Base-by-base conservation (phyloP, 2,329 filamentous ascomycete species). In the Alternaria angustiovoidea region DNA sequence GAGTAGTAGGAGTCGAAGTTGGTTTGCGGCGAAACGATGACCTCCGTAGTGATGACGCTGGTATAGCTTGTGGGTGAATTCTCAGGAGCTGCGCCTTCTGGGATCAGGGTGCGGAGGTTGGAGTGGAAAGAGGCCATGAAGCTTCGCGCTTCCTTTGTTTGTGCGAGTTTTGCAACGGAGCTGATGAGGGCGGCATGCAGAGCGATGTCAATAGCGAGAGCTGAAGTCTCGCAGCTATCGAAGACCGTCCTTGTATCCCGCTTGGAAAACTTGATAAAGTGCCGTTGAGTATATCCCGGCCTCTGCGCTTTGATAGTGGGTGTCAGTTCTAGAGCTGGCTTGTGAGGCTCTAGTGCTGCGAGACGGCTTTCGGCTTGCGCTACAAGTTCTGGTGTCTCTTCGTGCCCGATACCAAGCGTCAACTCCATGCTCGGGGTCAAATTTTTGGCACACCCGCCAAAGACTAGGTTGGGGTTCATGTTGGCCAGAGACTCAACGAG, bases 121-220 rank as follows among this genome's bases (percentile, higher is more conserved):
- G 55, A 69, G 57, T 71, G 68, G 54, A 64, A 71, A 2, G 68
- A 71, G 6, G 68, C 68, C 63, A 71, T 67, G 57, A 69, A 71
- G 44, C 65, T 68, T 26, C 52, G 54, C 2, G 57, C 38, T 56
- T 70, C 60, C 2, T 59, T 41, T 22, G 64, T 59, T 7, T 61
- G 60, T 20, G 57, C 64, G 26, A 69, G 54, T 42, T 64, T 65
- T 14, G 54, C 60, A 8, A 67, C 57, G 24, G 67, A 51, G 14
- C 54, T 59, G 30, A 71, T 63, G 14, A 71, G 53, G 7, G 67
- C 67, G 5, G 68, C 64, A 49, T 71, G 67, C 0, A 71, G 44
- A 8, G 59, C 56, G 1, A 63, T 49, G 22, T 58, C 55, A 18
- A 65, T 43, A 36, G 66, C 57, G 57, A 64, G 59, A 14, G 42